These are phyloP conservation scores for Lycium ferocissimum DNA, from an alignment of 257 asterid species.

Conservation along the genomic window DNA sequence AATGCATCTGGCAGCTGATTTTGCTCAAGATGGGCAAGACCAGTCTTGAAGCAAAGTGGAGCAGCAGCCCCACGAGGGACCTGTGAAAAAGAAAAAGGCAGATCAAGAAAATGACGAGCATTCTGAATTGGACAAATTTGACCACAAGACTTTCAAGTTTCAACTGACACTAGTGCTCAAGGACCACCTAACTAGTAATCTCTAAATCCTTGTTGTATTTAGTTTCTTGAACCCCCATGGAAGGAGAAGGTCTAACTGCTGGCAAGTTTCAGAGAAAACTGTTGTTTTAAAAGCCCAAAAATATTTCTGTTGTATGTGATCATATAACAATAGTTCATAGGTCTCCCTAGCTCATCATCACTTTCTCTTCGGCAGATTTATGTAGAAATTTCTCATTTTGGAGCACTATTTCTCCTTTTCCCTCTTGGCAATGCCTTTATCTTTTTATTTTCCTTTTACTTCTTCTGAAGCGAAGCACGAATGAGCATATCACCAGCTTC, in stretches of 20 bases:
- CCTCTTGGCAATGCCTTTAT: not conserved
- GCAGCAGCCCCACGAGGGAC: conserved; percentile 99
- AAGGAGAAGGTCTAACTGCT: not conserved
- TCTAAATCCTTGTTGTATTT: conserved; percentile 2
- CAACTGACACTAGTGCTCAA: conserved; percentile 14
- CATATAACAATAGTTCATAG: not conserved
- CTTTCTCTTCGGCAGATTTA: not conserved
- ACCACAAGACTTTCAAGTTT: conserved; percentile 2
- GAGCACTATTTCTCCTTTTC: not conserved
- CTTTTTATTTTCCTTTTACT: not conserved
- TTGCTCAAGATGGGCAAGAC: conserved; percentile 97
- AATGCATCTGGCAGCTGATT: conserved; percentile 99
- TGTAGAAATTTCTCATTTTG: not conserved
- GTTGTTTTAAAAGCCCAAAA: not conserved
- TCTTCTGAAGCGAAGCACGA: not conserved
- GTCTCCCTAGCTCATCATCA: conserved; percentile 6
- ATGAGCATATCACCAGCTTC: not conserved
- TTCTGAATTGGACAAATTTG: conserved; percentile 8
- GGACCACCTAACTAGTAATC: not conserved
- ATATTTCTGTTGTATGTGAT: not conserved
- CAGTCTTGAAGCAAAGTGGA: conserved; percentile 91
- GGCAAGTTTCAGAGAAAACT: not conserved
- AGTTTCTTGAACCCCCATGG: not conserved
- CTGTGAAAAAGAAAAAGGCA: conserved; percentile 47
- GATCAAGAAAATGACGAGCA: conserved; percentile 15